phyloP scores from a whole-genome alignment of 805 yeast genomes.

The Ogataea populi-albae region DNA sequence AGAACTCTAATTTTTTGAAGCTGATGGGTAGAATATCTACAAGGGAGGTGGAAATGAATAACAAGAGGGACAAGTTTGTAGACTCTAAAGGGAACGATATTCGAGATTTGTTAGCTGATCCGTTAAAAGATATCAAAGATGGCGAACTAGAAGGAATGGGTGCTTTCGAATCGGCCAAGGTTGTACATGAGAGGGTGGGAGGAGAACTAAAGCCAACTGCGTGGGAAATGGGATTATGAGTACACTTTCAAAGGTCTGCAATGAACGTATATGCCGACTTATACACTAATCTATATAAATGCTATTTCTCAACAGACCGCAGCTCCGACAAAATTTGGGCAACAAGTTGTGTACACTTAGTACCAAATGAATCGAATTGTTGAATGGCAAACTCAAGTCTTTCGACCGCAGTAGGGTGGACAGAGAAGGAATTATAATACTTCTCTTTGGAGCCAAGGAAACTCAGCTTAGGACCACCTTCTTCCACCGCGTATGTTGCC shows the following conservation, averaged over 20 bases:
- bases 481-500: slow-evolving; percentile 13
- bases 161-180: slow-evolving; percentile 24
- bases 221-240: slow-evolving; percentile 19
- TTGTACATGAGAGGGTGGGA: slow-evolving; percentile 19
- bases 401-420: slow-evolving; percentile 14
- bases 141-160: slow-evolving; percentile 19
- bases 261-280: too few relatives aligned
- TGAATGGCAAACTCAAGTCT: slow-evolving; percentile 21
- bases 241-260: too few relatives aligned
- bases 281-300: too few relatives aligned
- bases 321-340: too few relatives aligned
- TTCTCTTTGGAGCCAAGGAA: slow-evolving; percentile 19
- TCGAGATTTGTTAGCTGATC: slow-evolving; percentile 29
- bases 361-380: too few relatives aligned
- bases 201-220: slow-evolving; percentile 18
- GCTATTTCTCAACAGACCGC: too few relatives aligned
- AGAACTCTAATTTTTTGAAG: slow-evolving; percentile 39
- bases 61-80: slow-evolving; percentile 36
- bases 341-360: too few relatives aligned
- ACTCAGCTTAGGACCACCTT: slow-evolving; percentile 18
- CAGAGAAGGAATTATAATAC: slow-evolving; percentile 12
- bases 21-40: slow-evolving; percentile 40
- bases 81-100: slow-evolving; percentile 39
- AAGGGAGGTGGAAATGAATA: slow-evolving; percentile 37
- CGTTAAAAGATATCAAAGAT: slow-evolving; percentile 25